Base-by-base conservation (phyloP, 768 basidiomycete species). In the Pleurotus pulmonarius region DNA sequence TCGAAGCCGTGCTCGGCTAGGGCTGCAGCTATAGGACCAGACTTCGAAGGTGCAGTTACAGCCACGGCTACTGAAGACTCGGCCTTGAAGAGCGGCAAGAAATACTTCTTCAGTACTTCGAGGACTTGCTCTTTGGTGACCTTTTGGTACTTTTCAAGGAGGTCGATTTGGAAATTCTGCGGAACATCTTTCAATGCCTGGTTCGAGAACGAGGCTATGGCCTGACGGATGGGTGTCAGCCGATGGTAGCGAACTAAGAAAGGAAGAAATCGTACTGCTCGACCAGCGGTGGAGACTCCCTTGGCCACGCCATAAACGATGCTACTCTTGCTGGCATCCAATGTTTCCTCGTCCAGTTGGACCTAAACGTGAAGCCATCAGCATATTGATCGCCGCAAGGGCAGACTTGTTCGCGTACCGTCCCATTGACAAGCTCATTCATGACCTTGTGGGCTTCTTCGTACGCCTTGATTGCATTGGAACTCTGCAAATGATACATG, bases 261-360 rank as follows among this genome's bases (percentile, higher is more conserved):
- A 16, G 57, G 54, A 13, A 5, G 38, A 39, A 46, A 20, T 72
- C 87, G 68, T 70, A 94, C 95, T 43, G 96, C 96, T 62, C 88
- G 82, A n/a, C 83, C 82, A 25, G 91, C 84, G 3, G 93, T 96
- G 16, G 94, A 88, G 18, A 96, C 90, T 45, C 80, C 78, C 65
- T 85, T 84, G 0, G 94, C 84, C 8, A 94, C 88, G 6, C 79
- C 78, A 64, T 86, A 98, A 3, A 97, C 94, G 60, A 97, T 87
- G 47, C 85, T 90, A 60, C 92, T 94, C 75, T 96, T 94, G 4
- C 94, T 92, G 0, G 92, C 89, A 62, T 98, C 94, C 38, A 98
- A 72, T 7, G 85, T 84, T 0, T 90, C 87, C 53, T 86, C 80
- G 39, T 93, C 89, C 7, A 99, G 74, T 40, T 81, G 78, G 62